phyloP scores from a whole-genome alignment of 495 filamentous ascomycete genomes.

The Penicillium atrosanguineum region DNA sequence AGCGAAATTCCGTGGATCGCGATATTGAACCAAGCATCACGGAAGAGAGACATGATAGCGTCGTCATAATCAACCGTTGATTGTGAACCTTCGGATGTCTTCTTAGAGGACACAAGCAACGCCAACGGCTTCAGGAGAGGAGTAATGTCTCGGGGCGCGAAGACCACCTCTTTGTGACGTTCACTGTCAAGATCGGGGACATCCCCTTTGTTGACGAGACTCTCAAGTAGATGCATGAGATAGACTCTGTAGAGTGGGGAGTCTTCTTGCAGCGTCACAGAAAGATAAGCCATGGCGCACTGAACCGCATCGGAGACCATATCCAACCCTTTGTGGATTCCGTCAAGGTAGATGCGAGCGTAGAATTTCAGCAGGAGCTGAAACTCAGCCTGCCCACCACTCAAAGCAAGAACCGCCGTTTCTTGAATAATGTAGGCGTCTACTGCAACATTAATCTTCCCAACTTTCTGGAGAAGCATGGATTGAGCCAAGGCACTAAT shows the following conservation, averaged over 20 bases:
- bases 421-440: conserved; percentile 83
- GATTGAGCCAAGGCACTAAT: conserved; percentile 93
- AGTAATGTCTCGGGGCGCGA: conserved; percentile 79
- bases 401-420: conserved; percentile 71
- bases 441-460: conserved; percentile 70
- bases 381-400: conserved; percentile 73
- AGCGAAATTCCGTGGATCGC: conserved; percentile 87
- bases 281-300: conserved; percentile 75
- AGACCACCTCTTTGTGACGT: conserved; percentile 67
- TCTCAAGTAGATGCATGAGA: conserved; percentile 76
- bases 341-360: conserved; percentile 66
- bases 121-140: conserved; percentile 82
- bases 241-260: conserved; percentile 77
- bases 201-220: conserved; percentile 87
- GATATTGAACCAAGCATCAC: conserved; percentile 97
- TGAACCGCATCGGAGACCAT: conserved; percentile 30
- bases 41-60: conserved; percentile 64
- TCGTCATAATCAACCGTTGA: conserved; percentile 51
- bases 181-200: conserved; percentile 55
- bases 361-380: conserved; percentile 82
- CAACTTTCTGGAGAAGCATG: conserved; percentile 91
- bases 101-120: conserved; percentile 61
- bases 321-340: conserved; percentile 61
- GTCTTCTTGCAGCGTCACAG: conserved; percentile 59
- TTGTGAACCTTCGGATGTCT: conserved; percentile 32